A percentile compares a stretch with the other conserved stretches of the same genome.
Conservation (phyloP, 1,284 basidiomycete genomes). For the Cryptococcus sp. region DNA sequence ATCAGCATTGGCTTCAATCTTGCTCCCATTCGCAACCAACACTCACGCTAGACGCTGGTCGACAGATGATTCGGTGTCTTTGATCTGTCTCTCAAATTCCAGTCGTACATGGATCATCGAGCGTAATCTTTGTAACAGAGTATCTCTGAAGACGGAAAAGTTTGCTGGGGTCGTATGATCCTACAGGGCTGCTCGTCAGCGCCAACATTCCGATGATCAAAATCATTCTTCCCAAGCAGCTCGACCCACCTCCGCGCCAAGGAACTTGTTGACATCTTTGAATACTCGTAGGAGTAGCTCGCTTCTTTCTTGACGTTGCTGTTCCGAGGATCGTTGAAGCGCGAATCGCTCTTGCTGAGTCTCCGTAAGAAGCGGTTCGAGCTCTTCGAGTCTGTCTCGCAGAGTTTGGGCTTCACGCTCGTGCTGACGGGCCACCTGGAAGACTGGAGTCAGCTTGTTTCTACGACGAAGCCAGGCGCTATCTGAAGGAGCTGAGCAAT, state of each 20-base stretch:
- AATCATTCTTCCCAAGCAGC: background rate
- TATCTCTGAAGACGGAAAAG: constrained; percentile 85
- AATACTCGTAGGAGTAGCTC: constrained; percentile 88
- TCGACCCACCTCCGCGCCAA: constrained; percentile 76
- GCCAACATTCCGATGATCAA: background rate
- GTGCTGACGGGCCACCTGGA: constrained; percentile 59
- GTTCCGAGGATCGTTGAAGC: constrained; percentile 77
- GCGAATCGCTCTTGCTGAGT: constrained; percentile 73
- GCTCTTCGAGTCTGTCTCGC: constrained; percentile 65
- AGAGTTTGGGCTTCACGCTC: constrained; percentile 66
- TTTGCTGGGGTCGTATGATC: constrained; percentile 61
- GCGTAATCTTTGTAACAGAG: constrained; percentile 83
- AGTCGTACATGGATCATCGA: constrained; percentile 76
- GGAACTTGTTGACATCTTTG: constrained; percentile 91
- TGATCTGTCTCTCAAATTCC: constrained; percentile 82
- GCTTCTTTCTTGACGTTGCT: constrained; percentile 89
- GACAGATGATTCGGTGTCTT: constrained; percentile 67
- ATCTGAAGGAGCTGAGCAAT: no score
- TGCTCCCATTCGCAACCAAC: no score
- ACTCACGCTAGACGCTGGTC: constrained; percentile 52
- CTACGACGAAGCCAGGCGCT: no score
- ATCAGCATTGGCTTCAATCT: no score
- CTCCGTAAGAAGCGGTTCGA: constrained; percentile 79
- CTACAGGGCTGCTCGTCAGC: constrained; percentile 16
- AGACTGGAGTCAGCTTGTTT: no score